Conservation (phyloP, 345 rosid species). For the Acer yangbiense region DNA sequence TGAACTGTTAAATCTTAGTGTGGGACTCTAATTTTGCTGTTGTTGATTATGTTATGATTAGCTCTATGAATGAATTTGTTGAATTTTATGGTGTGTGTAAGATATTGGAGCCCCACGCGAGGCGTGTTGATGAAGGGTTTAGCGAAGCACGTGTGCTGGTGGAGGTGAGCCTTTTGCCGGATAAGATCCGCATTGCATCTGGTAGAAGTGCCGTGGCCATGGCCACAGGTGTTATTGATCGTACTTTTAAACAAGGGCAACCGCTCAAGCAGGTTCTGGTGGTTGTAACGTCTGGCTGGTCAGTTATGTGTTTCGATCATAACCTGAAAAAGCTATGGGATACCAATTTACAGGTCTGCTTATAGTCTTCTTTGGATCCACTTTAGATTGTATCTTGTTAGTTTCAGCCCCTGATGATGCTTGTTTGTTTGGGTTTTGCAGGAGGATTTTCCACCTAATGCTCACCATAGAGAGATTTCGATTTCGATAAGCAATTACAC, state of each 20-base stretch:
- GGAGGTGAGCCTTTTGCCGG: conserved; percentile 72
- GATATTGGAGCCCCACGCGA: conserved; percentile 84
- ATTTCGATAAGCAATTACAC: conserved; percentile 86
- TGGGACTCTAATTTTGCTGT: background rate
- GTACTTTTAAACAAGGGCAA: conserved; percentile 60
- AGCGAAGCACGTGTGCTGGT: conserved; percentile 80
- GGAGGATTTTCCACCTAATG: conserved; percentile 94
- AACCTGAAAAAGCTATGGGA: conserved; percentile 96
- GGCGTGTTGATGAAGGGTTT: conserved; percentile 91
- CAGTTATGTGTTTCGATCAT: conserved; percentile 96
- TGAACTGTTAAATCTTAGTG: background rate
- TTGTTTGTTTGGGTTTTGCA: conserved; percentile 33
- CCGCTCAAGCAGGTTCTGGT: conserved; percentile 94
- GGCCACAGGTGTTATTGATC: conserved; percentile 90
- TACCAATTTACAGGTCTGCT: conserved; percentile 74
- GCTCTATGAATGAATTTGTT: background rate
- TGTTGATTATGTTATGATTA: background rate
- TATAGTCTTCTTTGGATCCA: background rate
- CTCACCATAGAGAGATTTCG: conserved; percentile 86
- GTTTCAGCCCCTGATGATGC: background rate
- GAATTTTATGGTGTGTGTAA: conserved; percentile 22
- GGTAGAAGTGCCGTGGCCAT: conserved; percentile 94
- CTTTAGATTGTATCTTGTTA: background rate
- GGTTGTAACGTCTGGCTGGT: conserved; percentile 96
- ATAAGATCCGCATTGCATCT: conserved; percentile 76